Percentiles rank a stretch among this genome's conserved stretches.
Conservation (phyloP, 306 rosid genomes). For the Sicyos edulis region DNA sequence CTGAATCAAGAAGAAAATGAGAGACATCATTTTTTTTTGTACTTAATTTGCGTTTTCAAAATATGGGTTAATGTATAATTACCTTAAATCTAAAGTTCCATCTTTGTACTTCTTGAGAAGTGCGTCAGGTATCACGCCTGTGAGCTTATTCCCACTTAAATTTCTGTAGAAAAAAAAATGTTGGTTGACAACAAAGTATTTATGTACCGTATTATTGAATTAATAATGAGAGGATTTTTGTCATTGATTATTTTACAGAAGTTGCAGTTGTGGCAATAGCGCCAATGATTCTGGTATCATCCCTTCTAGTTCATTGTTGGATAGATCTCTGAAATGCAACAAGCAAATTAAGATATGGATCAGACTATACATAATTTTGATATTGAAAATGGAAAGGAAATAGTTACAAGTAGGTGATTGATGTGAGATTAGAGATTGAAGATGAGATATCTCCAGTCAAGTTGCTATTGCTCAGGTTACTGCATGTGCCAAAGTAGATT, state of each 20-base stretch:
- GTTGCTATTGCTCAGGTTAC: conserved; percentile 43
- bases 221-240: not conserved
- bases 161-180: too few species aligned
- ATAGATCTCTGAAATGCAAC: conserved; percentile 1
- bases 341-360: too few species aligned
- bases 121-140: conserved; percentile 16
- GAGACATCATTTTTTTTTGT: not conserved
- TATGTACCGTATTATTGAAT: not conserved
- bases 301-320: conserved; percentile 29
- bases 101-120: conserved; percentile 5
- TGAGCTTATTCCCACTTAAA: conserved; percentile 19
- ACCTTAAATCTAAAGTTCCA: conserved; percentile 2
- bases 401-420: conserved; percentile 41
- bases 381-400: not conserved
- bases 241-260: conserved; percentile 13
- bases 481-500: conserved; percentile 19
- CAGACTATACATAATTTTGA: too few species aligned
- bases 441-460: conserved; percentile 31
- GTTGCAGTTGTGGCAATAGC: conserved; percentile 10
- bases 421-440: conserved; percentile 32
- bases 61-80: too few species aligned
- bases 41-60: not conserved
- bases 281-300: conserved; percentile 28
- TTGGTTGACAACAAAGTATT: too few species aligned
- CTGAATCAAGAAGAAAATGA: too few species aligned